Percentiles rank a stretch among this genome's conserved stretches.
Conservation (phyloP, 352 stramenopile genomes). For the Phytophthora nicotianae region DNA sequence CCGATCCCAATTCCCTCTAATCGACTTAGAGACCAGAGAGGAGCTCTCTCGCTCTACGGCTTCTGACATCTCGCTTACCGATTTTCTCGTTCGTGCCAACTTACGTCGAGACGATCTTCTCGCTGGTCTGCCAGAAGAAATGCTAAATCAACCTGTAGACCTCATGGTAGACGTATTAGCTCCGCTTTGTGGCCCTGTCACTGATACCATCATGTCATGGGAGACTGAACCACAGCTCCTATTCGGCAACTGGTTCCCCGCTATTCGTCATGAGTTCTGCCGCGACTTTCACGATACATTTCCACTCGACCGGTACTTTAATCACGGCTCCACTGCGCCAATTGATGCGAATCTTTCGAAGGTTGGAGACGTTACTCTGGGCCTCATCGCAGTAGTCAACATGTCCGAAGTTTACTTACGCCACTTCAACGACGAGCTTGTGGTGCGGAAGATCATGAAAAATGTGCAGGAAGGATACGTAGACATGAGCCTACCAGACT, state of each 20-base stretch:
- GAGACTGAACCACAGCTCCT: constrained; percentile 35
- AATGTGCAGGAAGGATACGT: constrained; percentile 43
- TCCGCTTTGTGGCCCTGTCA: constrained; percentile 36
- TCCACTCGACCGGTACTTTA: constrained; percentile 43
- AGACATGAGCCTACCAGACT: constrained; percentile 19
- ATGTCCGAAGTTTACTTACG: constrained; percentile 40
- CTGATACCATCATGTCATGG: constrained; percentile 12
- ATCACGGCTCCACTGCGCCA: constrained; percentile 14
- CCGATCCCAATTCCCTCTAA: constrained; percentile 26
- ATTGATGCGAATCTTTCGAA: constrained; percentile 31
- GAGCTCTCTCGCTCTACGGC: constrained; percentile 20
- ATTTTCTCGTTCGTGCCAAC: constrained; percentile 45
- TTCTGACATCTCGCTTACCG: constrained; percentile 16
- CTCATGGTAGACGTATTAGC: constrained; percentile 46
- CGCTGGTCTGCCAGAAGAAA: constrained; percentile 16
- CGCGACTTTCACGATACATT: constrained; percentile 41
- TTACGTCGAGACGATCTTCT: constrained; percentile 34
- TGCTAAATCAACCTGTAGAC: constrained; percentile 29
- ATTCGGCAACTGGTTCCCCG: constrained; percentile 49
- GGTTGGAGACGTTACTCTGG: constrained; percentile 28
- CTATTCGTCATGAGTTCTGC: constrained; percentile 46
- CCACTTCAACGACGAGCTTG: constrained; percentile 37
- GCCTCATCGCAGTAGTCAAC: constrained; percentile 34
- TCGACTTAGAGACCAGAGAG: constrained; percentile 27
- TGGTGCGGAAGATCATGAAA: constrained; percentile 49